Evolutionary conservation across 2,329 filamentous ascomycete species (phyloP).

Genomic region (Knufia petricola): DNA sequence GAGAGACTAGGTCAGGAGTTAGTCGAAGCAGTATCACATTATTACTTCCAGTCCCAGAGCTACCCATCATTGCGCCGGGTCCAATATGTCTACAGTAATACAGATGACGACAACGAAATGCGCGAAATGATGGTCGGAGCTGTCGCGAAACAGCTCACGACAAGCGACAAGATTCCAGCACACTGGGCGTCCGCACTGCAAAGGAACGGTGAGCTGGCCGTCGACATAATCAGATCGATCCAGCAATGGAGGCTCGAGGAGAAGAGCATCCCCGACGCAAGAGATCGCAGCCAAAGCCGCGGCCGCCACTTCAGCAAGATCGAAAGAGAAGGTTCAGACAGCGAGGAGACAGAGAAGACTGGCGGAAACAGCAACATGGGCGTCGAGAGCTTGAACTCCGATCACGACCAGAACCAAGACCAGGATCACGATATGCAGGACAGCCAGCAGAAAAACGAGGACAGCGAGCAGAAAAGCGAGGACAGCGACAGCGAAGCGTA

Average conservation of each 20-base stretch:
- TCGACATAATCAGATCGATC: slow-evolving; percentile 45
- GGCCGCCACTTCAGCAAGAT: slow-evolving; percentile 19
- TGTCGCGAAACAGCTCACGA: slow-evolving; percentile 42
- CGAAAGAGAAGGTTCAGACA: slow-evolving; percentile 15
- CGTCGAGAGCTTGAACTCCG: slow-evolving; percentile 9
- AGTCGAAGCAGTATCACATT: slow-evolving; percentile 41
- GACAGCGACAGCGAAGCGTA: slow-evolving; percentile 11
- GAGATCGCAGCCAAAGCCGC: slow-evolving; percentile 23
- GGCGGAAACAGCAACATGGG: slow-evolving; percentile 7
- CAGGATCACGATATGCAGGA: slow-evolving; percentile 6
- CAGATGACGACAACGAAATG: slow-evolving; percentile 39
- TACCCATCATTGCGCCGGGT: slow-evolving; percentile 45
- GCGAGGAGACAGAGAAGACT: slow-evolving; percentile 10
- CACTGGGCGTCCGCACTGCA: slow-evolving; percentile 47
- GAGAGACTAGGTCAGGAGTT: slow-evolving; percentile 39
- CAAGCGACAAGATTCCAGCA: slow-evolving; percentile 39
- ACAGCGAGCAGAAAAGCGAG: slow-evolving; percentile 8
- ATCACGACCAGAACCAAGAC: slow-evolving; percentile 6
- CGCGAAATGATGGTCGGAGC: slow-evolving; percentile 40
- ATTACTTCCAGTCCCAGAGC: slow-evolving; percentile 43
- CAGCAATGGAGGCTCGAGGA: slow-evolving; percentile 46
- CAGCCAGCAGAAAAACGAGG: slow-evolving; percentile 4
- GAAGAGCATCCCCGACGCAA: slow-evolving; percentile 40
- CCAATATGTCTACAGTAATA: slow-evolving; percentile 45
- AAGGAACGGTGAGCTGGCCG: slow-evolving; percentile 46